Evolutionary conservation across 495 filamentous ascomycete genomes (phyloP), one percentile per base, ranked within the genome.

Genomic region (Penicillium manginii): DNA sequence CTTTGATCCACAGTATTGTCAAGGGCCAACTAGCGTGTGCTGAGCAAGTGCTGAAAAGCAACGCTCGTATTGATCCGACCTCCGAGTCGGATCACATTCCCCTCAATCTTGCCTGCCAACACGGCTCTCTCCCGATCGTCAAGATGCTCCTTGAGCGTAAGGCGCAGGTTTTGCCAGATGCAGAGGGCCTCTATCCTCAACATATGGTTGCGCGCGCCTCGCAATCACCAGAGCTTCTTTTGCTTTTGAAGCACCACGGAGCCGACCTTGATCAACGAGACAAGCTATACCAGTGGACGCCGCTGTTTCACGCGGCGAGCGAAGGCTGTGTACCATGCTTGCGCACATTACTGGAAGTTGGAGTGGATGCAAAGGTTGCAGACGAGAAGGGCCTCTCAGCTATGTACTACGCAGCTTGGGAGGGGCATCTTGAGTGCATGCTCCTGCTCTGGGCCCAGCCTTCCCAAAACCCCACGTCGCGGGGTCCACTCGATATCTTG

Each of bases 331-430:
- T 97, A 17, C 84, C 88, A 42, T 97, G 92, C 65, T 78, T 98
- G 29, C 83, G 88, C 51, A 88, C 86, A 1, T 82, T 98, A 18
- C 76, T 98, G 7, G 82, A 90, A 45, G 79, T 87, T 50, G 87
- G 87, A 21, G 94, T 88, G 21, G 83, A 91, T 65, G 82, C 86
- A 7, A 84, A 88, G 54, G 88, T 91, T 45, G 71, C 88, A 26
- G 94, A 98, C 66, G 94, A 98, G 72, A 98, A 98, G 71, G 88
- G 87, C 18, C 80, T 97, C 7, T 91, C 92, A 4, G 92, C 94
- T 8, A 91, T 97, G 89, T 98, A 98, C 72, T 98, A 98, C 75
- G 96, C 94, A 18, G 92, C 93, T 0, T 98, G 96, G 96, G 94
- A 98, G 78, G 96, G 96, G 1, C 90, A 97, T 69, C 74, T 97